Evolutionary conservation across 106 monocot species (phyloP), one percentile per base, ranked within the genome.

Genomic region (Dendrobium chrysotoxum): DNA sequence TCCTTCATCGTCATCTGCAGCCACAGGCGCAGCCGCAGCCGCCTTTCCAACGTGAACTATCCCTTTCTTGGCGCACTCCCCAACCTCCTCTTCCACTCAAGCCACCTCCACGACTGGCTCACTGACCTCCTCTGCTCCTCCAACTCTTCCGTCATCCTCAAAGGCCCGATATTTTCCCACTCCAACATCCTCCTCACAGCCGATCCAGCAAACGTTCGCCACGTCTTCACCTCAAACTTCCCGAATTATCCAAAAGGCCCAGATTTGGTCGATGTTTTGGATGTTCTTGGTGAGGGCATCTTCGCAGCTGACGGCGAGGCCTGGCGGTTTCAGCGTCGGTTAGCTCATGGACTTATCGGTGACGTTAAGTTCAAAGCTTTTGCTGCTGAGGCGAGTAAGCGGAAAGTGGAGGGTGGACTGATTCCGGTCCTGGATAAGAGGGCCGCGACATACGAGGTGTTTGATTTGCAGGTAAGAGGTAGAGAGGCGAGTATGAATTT

Each of bases 271-370:
- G 81, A 73, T 31, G 28, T 81, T 3, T 81, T 81, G 54, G 81
- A 81, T 21, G 38, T 81, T 3, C 81, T 81, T 35, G 81, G 81
- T 38, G 31, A 23, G n/a, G 81, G 81, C 30, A 81, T 81, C 54
- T 73, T 81, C 73, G 28, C 53, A 20, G 50, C 55, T 18, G 74
- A 81, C 38, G 35, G 21, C 20, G 81, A 74, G 39, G 21, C 20
- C 11, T 81, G 81, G 81, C 53, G 53, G 81, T 28, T 28, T 54
- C 81, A 81, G 44, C 30, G 81, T 20, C 65, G 20, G 35, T 35
- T 4, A 23, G 73, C 81, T 5, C 81, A 81, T 25, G 31, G 40
- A 8, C 25, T 38, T 28, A 42, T 81, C 45, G 10, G 13, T 21
- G 10, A 53, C 5, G 17, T 2, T 4, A 74, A 23, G 20, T 81